Percentiles rank a stretch among this genome's conserved stretches.
Conservation (phyloP, 2,329 filamentous ascomycete species). For the Sordariomycetes sp. region DNA sequence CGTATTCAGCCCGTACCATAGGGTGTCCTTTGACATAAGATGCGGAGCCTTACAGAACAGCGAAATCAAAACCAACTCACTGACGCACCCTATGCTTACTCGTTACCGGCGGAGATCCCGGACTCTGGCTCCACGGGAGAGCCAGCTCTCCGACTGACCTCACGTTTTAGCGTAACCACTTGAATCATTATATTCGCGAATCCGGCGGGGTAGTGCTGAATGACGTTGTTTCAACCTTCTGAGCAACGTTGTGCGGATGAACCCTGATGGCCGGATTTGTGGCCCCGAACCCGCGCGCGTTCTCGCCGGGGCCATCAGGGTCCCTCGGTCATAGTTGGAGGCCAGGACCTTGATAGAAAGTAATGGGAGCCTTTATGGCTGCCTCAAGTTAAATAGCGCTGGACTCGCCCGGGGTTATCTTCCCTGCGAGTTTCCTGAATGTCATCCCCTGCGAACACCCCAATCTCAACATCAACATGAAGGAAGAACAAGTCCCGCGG, state of each 20-base stretch:
- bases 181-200: not conserved
- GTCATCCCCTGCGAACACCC: too few relatives aligned
- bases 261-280: not conserved
- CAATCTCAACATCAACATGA: not conserved
- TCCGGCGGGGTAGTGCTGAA: not conserved
- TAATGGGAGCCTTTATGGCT: not conserved
- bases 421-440: too few relatives aligned
- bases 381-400: not conserved
- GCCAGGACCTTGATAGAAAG: not conserved
- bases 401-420: too few relatives aligned
- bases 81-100: too few relatives aligned
- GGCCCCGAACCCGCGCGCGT: not conserved
- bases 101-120: too few relatives aligned
- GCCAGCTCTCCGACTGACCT: too few relatives aligned
- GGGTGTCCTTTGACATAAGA: too few relatives aligned
- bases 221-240: not conserved
- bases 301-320: not conserved
- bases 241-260: not conserved
- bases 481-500: not conserved
- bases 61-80: too few relatives aligned
- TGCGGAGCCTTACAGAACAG: too few relatives aligned
- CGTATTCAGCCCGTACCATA: too few relatives aligned
- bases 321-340: not conserved
- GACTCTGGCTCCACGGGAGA: too few relatives aligned
- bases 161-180: too few relatives aligned